These are phyloP conservation scores for Sarcodon aspratus DNA, from an alignment of 768 basidiomycete species.

Conservation along the genomic window DNA sequence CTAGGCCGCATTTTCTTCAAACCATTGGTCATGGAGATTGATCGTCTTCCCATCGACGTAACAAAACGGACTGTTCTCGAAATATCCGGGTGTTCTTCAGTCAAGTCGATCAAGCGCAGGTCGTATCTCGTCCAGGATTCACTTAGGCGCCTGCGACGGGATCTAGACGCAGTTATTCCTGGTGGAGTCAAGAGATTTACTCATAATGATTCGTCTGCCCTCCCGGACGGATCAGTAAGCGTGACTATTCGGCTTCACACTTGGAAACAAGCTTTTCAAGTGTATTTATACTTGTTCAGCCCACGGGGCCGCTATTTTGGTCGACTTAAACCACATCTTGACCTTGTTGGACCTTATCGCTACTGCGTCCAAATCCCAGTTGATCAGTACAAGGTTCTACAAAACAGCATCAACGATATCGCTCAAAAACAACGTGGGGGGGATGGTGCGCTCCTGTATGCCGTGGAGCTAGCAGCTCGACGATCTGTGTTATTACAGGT, in stretches of 20 bases:
- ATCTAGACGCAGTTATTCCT: too few species aligned
- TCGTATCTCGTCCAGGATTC: too few species aligned
- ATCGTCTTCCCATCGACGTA: too few species aligned
- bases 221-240: neutral
- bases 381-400: slow-evolving; percentile 2
- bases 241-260: neutral
- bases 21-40: too few species aligned
- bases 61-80: too few species aligned
- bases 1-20: too few species aligned
- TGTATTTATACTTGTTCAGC: neutral
- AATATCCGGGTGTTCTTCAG: too few species aligned
- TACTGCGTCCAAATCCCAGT: neutral
- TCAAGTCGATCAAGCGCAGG: too few species aligned
- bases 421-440: neutral
- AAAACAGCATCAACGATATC: neutral
- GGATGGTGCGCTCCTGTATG: slow-evolving; percentile 16
- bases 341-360: neutral
- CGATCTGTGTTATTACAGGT: slow-evolving; percentile 28
- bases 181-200: too few species aligned
- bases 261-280: neutral
- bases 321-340: neutral
- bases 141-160: too few species aligned
- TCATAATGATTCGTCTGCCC: neutral
- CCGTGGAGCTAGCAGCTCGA: slow-evolving; percentile 16
- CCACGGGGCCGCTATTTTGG: neutral